Percentiles rank a stretch among this genome's conserved stretches.
phyloP scores from a whole-genome alignment of 1,284 basidiomycete species.

The Tilletia setariae region DNA sequence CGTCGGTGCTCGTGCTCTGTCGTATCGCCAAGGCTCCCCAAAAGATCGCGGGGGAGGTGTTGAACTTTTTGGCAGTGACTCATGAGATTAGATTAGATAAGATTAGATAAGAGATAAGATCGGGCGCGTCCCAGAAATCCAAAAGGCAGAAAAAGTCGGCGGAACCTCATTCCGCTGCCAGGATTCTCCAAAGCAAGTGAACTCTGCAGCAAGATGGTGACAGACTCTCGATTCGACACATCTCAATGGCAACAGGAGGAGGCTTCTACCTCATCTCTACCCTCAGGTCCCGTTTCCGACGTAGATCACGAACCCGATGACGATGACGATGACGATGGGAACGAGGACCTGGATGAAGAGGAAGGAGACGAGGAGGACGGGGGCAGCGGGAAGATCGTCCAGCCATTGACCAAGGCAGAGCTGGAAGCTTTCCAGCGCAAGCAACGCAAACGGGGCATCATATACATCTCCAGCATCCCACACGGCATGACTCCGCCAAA shows the following conservation, averaged over 20 bases:
- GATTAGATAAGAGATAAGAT: too few species aligned
- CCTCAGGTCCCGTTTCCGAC: neutral
- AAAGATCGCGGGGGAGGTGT: too few species aligned
- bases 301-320: too few species aligned
- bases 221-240: constrained; percentile 12
- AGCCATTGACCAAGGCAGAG: constrained; percentile 23
- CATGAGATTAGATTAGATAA: too few species aligned
- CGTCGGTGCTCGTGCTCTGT: too few species aligned
- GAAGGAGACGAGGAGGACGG: constrained; percentile 5
- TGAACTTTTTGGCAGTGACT: too few species aligned
- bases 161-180: too few species aligned
- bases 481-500: constrained; percentile 98
- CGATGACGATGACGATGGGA: neutral
- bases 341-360: neutral
- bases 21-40: too few species aligned
- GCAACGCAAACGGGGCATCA: constrained; percentile 63
- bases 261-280: neutral
- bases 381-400: neutral
- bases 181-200: too few species aligned
- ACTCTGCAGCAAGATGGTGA: neutral
- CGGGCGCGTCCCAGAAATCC: too few species aligned
- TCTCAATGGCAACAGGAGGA: neutral
- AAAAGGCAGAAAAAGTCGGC: too few species aligned
- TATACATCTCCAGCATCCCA: constrained; percentile 94
- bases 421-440: constrained; percentile 46